A percentile compares a stretch with the other conserved stretches of the same genome.
phyloP scores from a whole-genome alignment of 108 stramenopile genomes.

The Chaetoceros tenuissimus region DNA sequence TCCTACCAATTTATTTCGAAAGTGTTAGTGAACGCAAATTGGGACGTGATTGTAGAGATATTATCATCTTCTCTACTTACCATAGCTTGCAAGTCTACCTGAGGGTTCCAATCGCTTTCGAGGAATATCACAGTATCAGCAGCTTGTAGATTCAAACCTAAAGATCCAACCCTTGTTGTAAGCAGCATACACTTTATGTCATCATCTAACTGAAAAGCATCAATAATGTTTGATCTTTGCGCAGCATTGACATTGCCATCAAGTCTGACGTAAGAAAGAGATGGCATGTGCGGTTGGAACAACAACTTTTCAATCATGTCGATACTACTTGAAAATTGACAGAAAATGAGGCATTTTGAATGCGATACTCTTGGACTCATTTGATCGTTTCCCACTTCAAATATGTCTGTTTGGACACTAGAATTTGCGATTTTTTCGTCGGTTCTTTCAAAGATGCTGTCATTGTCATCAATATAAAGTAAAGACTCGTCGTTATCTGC shows the following conservation, averaged over 20 bases:
- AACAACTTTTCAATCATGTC: conserved; percentile 78
- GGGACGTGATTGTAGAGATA: too few species aligned
- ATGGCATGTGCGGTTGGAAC: conserved; percentile 58
- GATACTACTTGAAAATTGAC: conserved; percentile 72
- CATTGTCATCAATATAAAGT: conserved; percentile 32
- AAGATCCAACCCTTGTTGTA: conserved; percentile 74
- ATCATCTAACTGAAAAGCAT: conserved; percentile 63
- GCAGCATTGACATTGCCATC: conserved; percentile 65
- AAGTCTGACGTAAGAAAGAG: conserved; percentile 57
- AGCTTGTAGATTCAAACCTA: conserved; percentile 82
- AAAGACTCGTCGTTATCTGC: conserved; percentile 78
- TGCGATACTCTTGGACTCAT: conserved; percentile 1
- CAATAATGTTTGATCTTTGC: conserved; percentile 50
- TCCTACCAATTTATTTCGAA: too few species aligned
- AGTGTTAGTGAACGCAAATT: too few species aligned
- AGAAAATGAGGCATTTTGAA: conserved; percentile 79
- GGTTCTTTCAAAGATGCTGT: conserved; percentile 10
- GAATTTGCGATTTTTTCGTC: conserved; percentile 10
- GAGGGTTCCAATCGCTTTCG: conserved; percentile 82
- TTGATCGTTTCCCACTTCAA: conserved; percentile 6
- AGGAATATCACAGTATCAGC: conserved; percentile 81
- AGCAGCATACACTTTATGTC: conserved; percentile 60
- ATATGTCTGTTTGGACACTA: neutral
- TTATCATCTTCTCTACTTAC: too few species aligned
- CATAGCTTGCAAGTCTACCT: conserved; percentile 65